A percentile compares a stretch with the other conserved stretches of the same genome.
phyloP scores from a whole-genome alignment of 1,284 basidiomycete species.

The Trichosporon coremiiforme region DNA sequence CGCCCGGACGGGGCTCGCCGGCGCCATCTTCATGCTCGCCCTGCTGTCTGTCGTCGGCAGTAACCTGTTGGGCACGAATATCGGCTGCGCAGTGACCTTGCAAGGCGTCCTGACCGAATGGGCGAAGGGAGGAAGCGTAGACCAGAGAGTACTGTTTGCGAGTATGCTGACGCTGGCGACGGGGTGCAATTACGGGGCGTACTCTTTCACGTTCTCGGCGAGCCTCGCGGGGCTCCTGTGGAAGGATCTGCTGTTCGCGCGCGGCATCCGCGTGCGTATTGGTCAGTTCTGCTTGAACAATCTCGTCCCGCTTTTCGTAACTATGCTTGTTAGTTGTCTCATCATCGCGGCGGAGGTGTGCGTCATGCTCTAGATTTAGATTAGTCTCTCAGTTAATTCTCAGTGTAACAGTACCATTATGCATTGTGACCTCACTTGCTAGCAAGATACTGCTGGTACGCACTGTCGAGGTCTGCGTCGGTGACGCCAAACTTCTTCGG shows the following conservation, averaged over 20 bases:
- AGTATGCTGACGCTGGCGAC: constrained; percentile 68
- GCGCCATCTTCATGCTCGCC: constrained; percentile 60
- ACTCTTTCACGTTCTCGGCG: constrained; percentile 77
- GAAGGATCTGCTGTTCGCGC: constrained; percentile 75
- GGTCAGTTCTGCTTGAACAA: constrained; percentile 75
- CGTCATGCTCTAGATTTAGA: constrained; percentile 43
- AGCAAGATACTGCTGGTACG: not conserved
- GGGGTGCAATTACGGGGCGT: constrained; percentile 88
- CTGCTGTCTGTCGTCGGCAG: constrained; percentile 71
- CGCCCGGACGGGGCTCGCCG: constrained; percentile 52
- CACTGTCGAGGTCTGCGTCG: constrained; percentile 16
- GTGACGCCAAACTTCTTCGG: not conserved
- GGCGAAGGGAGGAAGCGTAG: not conserved
- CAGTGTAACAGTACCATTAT: not conserved
- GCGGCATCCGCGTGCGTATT: constrained; percentile 70
- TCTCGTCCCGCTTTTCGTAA: constrained; percentile 64
- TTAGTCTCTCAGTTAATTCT: not conserved
- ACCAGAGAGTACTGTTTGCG: constrained; percentile 50
- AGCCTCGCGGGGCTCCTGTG: constrained; percentile 89
- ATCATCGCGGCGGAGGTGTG: constrained; percentile 57
- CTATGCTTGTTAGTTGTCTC: constrained; percentile 63
- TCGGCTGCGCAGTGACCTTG: constrained; percentile 62
- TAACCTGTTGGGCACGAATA: constrained; percentile 89
- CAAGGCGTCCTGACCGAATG: constrained; percentile 1
- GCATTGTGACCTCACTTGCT: constrained; percentile 11